These are phyloP conservation scores for Neodidymelliopsis sp. DNA, from an alignment of 2,329 filamentous ascomycete genomes.

Conservation along the genomic window DNA sequence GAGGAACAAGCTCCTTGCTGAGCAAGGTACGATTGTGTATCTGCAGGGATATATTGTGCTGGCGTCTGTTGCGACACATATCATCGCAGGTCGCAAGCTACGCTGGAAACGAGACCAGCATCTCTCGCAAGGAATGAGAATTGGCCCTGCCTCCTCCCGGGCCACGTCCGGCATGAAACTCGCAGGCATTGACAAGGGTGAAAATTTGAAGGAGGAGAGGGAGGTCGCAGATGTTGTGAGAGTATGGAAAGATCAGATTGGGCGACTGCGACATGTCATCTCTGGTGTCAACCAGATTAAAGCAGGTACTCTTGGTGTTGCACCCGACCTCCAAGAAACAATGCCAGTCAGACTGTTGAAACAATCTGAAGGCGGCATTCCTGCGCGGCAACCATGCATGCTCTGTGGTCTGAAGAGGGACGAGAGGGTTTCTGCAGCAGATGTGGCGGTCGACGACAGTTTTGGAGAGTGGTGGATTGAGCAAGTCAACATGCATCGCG, in stretches of 20 bases:
- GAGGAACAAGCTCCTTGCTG: constrained; percentile 69
- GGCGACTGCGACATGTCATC: constrained; percentile 76
- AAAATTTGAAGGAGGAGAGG: constrained; percentile 82
- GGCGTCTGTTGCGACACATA: constrained; percentile 73
- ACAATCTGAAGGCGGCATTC: constrained; percentile 70
- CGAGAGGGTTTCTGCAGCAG: constrained; percentile 79
- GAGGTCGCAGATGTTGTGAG: constrained; percentile 80
- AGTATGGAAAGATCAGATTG: constrained; percentile 78
- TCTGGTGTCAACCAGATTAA: constrained; percentile 66
- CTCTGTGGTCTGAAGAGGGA: constrained; percentile 89
- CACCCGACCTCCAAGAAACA: constrained; percentile 76
- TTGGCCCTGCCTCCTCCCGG: constrained; percentile 74
- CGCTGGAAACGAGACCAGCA: constrained; percentile 92
- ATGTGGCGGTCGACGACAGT: constrained; percentile 81
- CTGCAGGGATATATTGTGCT: constrained; percentile 70
- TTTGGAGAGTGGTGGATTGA: constrained; percentile 98
- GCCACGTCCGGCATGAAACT: constrained; percentile 88
- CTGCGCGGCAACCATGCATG: constrained; percentile 77
- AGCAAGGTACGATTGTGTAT: constrained; percentile 68
- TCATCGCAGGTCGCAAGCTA: constrained; percentile 83
- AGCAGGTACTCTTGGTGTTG: constrained; percentile 50
- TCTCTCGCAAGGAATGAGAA: constrained; percentile 86
- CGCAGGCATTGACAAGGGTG: constrained; percentile 81
- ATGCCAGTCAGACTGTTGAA: constrained; percentile 72
- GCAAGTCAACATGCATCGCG: constrained; percentile 71